Evolutionary conservation across 2,329 filamentous ascomycete species (phyloP).

Genomic region (Alternaria ventricosa): DNA sequence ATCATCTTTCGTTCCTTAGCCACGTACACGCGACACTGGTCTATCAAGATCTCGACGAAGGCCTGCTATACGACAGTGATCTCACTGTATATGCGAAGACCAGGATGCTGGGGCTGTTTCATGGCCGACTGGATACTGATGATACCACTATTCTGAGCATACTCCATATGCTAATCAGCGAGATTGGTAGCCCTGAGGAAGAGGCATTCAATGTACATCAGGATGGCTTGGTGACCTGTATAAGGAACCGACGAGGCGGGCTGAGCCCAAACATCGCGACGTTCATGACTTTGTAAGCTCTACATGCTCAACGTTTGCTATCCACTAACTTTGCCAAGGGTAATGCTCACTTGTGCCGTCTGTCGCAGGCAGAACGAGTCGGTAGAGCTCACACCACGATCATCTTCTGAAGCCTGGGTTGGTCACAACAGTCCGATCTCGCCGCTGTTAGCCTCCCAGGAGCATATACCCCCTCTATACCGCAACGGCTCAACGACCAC

Average conservation of each 20-base stretch:
- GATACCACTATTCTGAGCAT: conserved; percentile 43
- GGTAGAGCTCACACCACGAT: conserved; percentile 18
- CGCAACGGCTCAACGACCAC: conserved; percentile 27
- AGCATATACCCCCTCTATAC: conserved; percentile 22
- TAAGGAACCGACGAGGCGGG: conserved; percentile 36
- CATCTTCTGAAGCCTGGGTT: conserved; percentile 1
- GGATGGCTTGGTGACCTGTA: conserved; percentile 30
- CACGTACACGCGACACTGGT: conserved; percentile 43
- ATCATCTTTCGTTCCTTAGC: conserved; percentile 41
- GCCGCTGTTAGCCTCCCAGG: conserved; percentile 29
- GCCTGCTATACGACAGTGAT: conserved; percentile 35
- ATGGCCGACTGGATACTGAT: conserved; percentile 34
- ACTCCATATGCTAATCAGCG: conserved; percentile 40
- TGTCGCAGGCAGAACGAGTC: conserved; percentile 31
- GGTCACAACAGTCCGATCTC: conserved; percentile 22
- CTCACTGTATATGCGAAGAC: conserved; percentile 44
- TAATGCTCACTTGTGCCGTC: conserved; percentile 33
- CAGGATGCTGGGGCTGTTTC: conserved; percentile 35
- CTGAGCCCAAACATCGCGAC: conserved; percentile 24
- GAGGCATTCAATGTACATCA: conserved; percentile 39
- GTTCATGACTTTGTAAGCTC: conserved; percentile 39
- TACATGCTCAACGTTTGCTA: background rate
- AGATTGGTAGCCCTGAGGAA: conserved; percentile 37
- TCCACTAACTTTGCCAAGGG: conserved; percentile 15
- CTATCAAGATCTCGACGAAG: conserved; percentile 40